Percentiles rank a stretch among this genome's conserved stretches.
These are phyloP conservation scores for Phialophora expanda DNA, from an alignment of 2,329 filamentous ascomycete species.

Conservation along the genomic window DNA sequence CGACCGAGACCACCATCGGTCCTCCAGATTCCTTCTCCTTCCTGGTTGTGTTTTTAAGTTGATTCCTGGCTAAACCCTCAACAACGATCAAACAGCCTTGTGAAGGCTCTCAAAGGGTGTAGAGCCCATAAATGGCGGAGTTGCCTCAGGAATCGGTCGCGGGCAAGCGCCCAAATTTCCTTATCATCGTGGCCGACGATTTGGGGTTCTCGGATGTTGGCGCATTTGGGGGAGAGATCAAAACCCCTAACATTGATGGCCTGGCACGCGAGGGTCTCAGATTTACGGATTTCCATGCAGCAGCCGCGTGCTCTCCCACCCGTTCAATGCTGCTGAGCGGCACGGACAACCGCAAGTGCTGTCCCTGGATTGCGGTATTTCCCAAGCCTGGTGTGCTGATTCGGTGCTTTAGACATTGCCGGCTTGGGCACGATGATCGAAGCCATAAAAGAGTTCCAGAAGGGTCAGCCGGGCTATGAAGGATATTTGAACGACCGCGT, in stretches of 20 bases:
- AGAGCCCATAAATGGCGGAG: not conserved
- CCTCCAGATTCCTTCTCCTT: not conserved
- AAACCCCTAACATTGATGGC: slow-evolving; percentile 41
- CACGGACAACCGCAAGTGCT: slow-evolving; percentile 39
- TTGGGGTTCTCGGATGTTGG: slow-evolving; percentile 43
- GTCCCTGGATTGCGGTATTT: not conserved
- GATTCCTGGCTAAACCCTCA: not conserved
- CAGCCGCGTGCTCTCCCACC: slow-evolving; percentile 45
- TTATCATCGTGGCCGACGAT: slow-evolving; percentile 29
- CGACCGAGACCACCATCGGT: not conserved
- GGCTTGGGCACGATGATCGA: slow-evolving; percentile 45
- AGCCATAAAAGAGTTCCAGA: slow-evolving; percentile 36
- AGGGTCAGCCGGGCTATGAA: slow-evolving; percentile 44
- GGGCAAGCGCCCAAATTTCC: slow-evolving; percentile 24
- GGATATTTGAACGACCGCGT: slow-evolving; percentile 39
- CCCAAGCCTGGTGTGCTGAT: slow-evolving; percentile 27
- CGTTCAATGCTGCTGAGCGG: slow-evolving; percentile 46
- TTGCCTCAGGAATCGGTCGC: not conserved
- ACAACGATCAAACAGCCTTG: not conserved
- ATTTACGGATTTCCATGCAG: slow-evolving; percentile 43
- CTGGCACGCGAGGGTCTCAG: slow-evolving; percentile 39
- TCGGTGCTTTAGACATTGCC: slow-evolving; percentile 40
- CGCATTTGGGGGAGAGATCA: slow-evolving; percentile 43
- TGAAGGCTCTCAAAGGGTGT: not conserved
- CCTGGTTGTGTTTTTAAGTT: not conserved